These are phyloP conservation scores for Ceratocystis alfenasii DNA, from an alignment of 2,329 filamentous ascomycete species.

Conservation along the genomic window DNA sequence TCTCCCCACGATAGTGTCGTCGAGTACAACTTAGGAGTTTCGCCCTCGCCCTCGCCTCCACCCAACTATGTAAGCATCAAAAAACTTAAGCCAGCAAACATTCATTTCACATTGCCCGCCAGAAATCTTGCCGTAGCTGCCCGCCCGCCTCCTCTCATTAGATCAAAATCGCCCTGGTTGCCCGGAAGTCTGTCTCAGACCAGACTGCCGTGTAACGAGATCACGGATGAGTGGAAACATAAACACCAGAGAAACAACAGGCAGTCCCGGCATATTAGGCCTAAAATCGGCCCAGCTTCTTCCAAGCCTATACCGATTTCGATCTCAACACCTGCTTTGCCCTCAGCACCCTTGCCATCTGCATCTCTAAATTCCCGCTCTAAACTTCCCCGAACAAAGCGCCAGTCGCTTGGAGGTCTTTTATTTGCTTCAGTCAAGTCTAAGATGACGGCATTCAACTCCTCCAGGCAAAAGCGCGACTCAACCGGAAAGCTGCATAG, in stretches of 20 bases:
- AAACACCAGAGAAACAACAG: conserved; percentile 5
- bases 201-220: conserved; percentile 12
- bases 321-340: conserved; percentile 1
- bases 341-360: background rate
- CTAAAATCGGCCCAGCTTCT: background rate
- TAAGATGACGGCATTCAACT: conserved; percentile 17
- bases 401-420: conserved; percentile 15
- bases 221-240: conserved; percentile 10
- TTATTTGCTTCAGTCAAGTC: conserved; percentile 20
- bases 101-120: background rate
- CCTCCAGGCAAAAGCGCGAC: conserved; percentile 7
- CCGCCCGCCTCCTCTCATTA: too few species aligned
- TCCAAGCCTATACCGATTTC: background rate
- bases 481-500: background rate
- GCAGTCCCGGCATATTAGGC: background rate
- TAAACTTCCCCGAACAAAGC: conserved; percentile 10
- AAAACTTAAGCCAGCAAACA: conserved; percentile 7
- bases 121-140: background rate
- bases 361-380: background rate
- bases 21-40: conserved; percentile 16
- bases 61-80: conserved; percentile 17
- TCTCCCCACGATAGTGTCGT: conserved; percentile 23
- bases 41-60: background rate
- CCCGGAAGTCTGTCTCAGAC: conserved; percentile 7
- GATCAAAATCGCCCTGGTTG: background rate